Conservation (phyloP, 139 green algal genomes). For the Asterochloris erici region DNA sequence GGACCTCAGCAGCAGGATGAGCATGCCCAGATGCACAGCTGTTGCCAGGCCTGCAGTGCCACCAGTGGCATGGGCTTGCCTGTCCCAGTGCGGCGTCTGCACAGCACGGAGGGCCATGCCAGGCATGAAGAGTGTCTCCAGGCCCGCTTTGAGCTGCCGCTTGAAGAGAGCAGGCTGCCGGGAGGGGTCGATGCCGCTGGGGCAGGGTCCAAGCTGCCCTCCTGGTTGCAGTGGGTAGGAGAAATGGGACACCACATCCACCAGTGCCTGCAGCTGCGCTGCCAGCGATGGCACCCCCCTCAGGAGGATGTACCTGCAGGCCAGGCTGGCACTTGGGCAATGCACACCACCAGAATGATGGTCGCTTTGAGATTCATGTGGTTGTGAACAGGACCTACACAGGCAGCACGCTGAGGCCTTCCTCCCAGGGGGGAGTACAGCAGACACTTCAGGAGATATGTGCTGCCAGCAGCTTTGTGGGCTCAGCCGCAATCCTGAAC, state of each 20-base stretch:
- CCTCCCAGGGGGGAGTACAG: too few relatives aligned
- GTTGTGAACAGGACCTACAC: too few relatives aligned
- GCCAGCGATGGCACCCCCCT: background rate
- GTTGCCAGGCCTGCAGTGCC: background rate
- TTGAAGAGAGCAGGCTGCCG: background rate
- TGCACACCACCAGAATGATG: too few relatives aligned
- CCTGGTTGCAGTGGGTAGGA: conserved; percentile 25
- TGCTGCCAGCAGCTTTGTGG: too few relatives aligned
- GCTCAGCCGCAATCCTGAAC: too few relatives aligned
- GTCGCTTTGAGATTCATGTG: too few relatives aligned
- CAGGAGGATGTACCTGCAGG: background rate
- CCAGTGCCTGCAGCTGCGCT: background rate
- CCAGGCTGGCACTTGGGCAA: too few relatives aligned
- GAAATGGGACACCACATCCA: background rate
- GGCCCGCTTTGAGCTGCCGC: background rate
- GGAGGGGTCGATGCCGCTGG: background rate
- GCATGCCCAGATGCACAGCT: background rate
- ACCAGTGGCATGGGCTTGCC: too few relatives aligned
- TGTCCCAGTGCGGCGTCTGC: too few relatives aligned
- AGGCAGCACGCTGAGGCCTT: too few relatives aligned
- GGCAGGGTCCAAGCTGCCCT: background rate
- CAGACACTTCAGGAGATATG: too few relatives aligned
- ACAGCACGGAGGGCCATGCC: background rate
- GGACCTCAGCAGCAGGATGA: background rate
- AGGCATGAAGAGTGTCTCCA: conserved; percentile 5